Percentiles rank a stretch among this genome's conserved stretches.
Evolutionary conservation across 2,329 filamentous ascomycete species (phyloP).

Genomic region (Torrubiellomyces zombiae): DNA sequence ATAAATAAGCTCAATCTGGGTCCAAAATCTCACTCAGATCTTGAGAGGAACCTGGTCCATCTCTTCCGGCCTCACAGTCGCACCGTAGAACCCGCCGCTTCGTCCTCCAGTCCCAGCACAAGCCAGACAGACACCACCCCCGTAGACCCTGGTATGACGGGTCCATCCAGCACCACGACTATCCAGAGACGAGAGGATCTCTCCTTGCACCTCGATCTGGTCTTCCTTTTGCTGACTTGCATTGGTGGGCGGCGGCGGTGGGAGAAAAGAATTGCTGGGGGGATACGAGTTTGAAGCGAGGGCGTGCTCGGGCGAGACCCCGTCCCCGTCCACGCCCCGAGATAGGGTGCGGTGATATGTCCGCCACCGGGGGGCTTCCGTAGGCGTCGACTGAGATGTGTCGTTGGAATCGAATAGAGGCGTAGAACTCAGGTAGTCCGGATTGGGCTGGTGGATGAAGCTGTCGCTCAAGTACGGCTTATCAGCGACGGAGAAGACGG

Average conservation of each 20-base stretch:
- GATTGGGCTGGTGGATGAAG: slow-evolving; percentile 31
- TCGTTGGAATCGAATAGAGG: slow-evolving; percentile 11
- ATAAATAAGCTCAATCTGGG: no score
- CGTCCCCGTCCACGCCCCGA: slow-evolving; percentile 12
- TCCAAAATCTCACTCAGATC: no score
- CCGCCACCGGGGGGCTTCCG: slow-evolving; percentile 20
- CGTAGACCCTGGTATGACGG: slow-evolving; percentile 42
- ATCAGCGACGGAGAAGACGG: slow-evolving; percentile 26
- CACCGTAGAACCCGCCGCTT: slow-evolving; percentile 34
- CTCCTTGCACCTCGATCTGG: slow-evolving; percentile 30
- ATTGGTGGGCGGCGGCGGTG: slow-evolving; percentile 27
- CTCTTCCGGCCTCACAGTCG: slow-evolving; percentile 34
- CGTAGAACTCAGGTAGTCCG: slow-evolving; percentile 27
- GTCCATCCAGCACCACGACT: slow-evolving; percentile 33
- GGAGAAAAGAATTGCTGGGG: slow-evolving; percentile 27
- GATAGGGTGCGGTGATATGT: slow-evolving; percentile 27
- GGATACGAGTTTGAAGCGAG: slow-evolving; percentile 34
- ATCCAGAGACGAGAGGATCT: slow-evolving; percentile 32
- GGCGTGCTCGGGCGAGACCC: slow-evolving; percentile 12
- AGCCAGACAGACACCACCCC: slow-evolving; percentile 38
- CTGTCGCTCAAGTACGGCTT: slow-evolving; percentile 14
- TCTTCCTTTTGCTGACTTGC: slow-evolving; percentile 14
- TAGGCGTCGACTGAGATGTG: slow-evolving; percentile 14
- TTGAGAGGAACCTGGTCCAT: slow-evolving; percentile 28
- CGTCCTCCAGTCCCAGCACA: slow-evolving; percentile 32